Percentiles rank a stretch among this genome's conserved stretches.
phyloP scores from a whole-genome alignment of 2,329 filamentous ascomycete species.

The Verticillium albo-atrum region DNA sequence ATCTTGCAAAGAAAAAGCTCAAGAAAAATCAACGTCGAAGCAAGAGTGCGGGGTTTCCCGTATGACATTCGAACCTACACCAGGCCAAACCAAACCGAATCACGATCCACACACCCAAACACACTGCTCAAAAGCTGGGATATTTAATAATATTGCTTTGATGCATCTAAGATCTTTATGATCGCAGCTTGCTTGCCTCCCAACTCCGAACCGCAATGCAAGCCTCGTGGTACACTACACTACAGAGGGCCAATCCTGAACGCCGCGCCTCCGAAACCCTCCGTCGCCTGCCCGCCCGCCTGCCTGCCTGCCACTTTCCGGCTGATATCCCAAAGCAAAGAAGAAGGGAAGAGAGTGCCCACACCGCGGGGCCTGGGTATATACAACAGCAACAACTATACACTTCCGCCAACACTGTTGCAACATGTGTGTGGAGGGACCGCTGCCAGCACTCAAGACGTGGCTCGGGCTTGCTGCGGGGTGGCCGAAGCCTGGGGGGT shows the following conservation, averaged over 20 bases:
- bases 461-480: not conserved
- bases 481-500: not conserved
- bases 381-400: constrained; percentile 1
- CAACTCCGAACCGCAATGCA: constrained; percentile 2
- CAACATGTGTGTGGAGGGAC: not conserved
- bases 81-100: too few species aligned
- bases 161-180: constrained; percentile 1
- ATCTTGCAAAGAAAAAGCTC: not conserved
- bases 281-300: not conserved
- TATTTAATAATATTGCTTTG: not conserved
- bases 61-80: too few species aligned
- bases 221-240: not conserved
- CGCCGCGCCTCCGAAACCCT: constrained; percentile 1
- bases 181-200: not conserved
- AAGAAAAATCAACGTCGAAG: not conserved
- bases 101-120: not conserved
- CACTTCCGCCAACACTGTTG: not conserved
- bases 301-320: not conserved
- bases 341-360: not conserved
- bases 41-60: not conserved
- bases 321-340: not conserved
- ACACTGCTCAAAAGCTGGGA: not conserved
- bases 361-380: not conserved
- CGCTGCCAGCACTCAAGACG: not conserved
- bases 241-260: constrained; percentile 1